phyloP scores from a whole-genome alignment of 805 yeast species.

The Yarrowia divulgata region DNA sequence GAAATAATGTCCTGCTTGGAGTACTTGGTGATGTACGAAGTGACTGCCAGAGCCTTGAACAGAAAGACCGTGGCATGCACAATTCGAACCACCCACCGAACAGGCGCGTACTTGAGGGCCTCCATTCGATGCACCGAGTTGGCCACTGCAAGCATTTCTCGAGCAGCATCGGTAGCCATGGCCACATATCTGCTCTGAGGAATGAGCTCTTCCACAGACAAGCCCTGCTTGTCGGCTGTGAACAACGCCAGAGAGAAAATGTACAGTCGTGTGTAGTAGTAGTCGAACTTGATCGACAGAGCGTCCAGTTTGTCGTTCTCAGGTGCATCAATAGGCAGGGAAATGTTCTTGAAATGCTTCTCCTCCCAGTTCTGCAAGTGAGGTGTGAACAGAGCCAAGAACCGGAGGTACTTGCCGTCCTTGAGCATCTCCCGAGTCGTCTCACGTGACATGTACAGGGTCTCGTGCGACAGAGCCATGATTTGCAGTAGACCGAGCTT shows the following conservation, averaged over 20 bases:
- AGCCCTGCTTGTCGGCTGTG: conserved; percentile 53
- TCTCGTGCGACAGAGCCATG: conserved; percentile 81
- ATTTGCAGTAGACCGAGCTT: conserved; percentile 80
- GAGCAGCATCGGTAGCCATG: conserved; percentile 83
- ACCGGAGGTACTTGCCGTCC: conserved; percentile 61
- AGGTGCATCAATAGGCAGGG: conserved; percentile 39
- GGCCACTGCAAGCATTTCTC: conserved; percentile 75
- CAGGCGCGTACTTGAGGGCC: conserved; percentile 80
- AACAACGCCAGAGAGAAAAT: conserved; percentile 81
- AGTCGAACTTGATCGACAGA: conserved; percentile 77
- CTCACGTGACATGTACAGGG: conserved; percentile 65
- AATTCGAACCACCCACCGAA: conserved; percentile 87
- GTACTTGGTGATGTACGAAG: conserved; percentile 44
- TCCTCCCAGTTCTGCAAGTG: conserved; percentile 79
- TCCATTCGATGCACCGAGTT: conserved; percentile 68
- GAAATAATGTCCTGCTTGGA: conserved; percentile 63
- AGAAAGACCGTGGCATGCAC: conserved; percentile 89
- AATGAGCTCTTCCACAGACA: conserved; percentile 72
- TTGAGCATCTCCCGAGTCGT: conserved; percentile 50
- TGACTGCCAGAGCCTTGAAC: conserved; percentile 71
- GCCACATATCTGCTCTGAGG: conserved; percentile 76
- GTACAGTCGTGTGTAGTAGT: conserved; percentile 81
- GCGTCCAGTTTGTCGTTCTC: conserved; percentile 46
- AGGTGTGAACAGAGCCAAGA: conserved; percentile 76
- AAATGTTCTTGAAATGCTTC: conserved; percentile 63